phyloP scores from a whole-genome alignment of 805 yeast genomes.

The Candida broadrunensis region DNA sequence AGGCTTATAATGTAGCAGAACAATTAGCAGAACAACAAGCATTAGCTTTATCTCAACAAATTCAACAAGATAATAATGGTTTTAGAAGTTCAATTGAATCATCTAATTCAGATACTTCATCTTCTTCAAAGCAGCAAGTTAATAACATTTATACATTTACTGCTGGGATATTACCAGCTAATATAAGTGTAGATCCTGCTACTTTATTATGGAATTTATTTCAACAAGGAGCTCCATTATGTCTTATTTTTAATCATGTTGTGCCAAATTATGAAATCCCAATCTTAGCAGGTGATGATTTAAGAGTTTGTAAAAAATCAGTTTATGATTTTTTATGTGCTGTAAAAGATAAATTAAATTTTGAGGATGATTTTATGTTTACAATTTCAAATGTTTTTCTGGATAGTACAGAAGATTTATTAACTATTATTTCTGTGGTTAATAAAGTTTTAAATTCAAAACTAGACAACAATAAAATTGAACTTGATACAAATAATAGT shows the following conservation, averaged over 20 bases:
- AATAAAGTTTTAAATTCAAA: conserved; percentile 47
- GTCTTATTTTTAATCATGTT: conserved; percentile 76
- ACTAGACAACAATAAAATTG: background rate
- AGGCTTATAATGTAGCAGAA: conserved; percentile 67
- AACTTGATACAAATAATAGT: background rate
- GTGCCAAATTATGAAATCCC: conserved; percentile 45
- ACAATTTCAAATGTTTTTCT: conserved; percentile 88
- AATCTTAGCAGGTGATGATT: conserved; percentile 71
- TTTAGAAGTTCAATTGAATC: conserved; percentile 29
- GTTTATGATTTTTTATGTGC: conserved; percentile 88
- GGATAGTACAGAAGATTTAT: conserved; percentile 72
- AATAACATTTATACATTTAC: conserved; percentile 58
- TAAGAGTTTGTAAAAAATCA: conserved; percentile 80
- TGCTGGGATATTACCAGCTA: conserved; percentile 75
- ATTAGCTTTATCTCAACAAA: conserved; percentile 40
- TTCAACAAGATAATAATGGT: conserved; percentile 25
- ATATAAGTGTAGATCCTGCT: conserved; percentile 81
- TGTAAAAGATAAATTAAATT: conserved; percentile 70
- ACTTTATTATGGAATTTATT: conserved; percentile 85
- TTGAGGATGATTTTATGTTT: conserved; percentile 79
- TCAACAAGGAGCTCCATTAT: conserved; percentile 90
- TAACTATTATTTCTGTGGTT: conserved; percentile 73
- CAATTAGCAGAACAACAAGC: conserved; percentile 73
- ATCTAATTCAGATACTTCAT: conserved; percentile 31
- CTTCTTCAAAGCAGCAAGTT: conserved; percentile 10